Base-by-base conservation (phyloP, 1,139 yeast genomes). In the Pichia sp. region DNA sequence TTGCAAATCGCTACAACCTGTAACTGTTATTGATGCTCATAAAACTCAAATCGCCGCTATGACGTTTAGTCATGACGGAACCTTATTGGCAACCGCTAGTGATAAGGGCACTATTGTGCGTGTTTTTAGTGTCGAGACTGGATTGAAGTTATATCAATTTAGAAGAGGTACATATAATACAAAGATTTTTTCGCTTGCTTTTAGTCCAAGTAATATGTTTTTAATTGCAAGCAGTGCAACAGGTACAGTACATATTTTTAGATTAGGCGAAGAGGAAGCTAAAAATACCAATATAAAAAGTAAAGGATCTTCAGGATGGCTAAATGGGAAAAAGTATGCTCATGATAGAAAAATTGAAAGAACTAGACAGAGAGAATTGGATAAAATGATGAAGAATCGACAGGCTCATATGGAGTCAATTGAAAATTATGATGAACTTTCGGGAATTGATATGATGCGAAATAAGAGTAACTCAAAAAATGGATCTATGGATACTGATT, bases 101-200 rank as follows among this genome's bases (percentile, higher is more conserved):
- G 96, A 88, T 56, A 89, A 89, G 62, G 98, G 98, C 5, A 92
- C 98, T 0, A 88, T 92, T 42, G 80, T 92, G 2, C 72, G 98
- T 50, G 87, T 92, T 2, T 92, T 92, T 60, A 74, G 83, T n/a
- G 88, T 88, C 1, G 85, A 83, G 26, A 77, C 86, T 0, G 97
- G 97, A 0, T 74, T 79, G 22, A 87, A 90, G 60, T 68, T 90
- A 45, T 88, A 80, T 61, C 97, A 92, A 65, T 92, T 92, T 66
- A 74, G 98, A 57, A 75, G 97, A 61, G 98, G 98, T 1, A 86
- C 97, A 1, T 90, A 90, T 62, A 95, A 96, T 4, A 85, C 97
- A 7, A 82, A 76, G 59, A 88, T 92, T n/a, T 85, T 82, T 61
- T 83, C 95, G 2, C 73, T 92, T 54, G 77, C 82, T 34, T 92